Percentiles rank a stretch among this genome's conserved stretches.
Evolutionary conservation across 2,329 filamentous ascomycete genomes (phyloP).

Genomic region (Dendrostoma leiphaemia): DNA sequence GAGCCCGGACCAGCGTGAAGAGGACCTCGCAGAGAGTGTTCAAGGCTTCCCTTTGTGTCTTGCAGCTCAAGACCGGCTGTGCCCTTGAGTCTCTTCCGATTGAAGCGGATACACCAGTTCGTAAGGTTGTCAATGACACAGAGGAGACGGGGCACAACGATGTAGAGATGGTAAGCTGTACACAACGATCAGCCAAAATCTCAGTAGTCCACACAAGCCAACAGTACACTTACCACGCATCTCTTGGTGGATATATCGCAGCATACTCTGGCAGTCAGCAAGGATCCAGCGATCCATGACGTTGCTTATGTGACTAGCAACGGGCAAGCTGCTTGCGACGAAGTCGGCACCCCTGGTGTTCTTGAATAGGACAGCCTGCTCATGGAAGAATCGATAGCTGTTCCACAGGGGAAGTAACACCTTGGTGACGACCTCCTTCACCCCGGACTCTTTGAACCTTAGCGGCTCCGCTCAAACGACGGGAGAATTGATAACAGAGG

Average conservation of each 20-base stretch:
- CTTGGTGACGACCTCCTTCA: no score
- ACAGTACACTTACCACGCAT: conserved; percentile 73
- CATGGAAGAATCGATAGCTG: no score
- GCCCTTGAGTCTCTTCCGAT: conserved; percentile 85
- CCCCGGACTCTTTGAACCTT: no score
- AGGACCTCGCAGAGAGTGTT: conserved; percentile 93
- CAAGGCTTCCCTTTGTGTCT: conserved; percentile 84
- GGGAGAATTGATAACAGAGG: no score
- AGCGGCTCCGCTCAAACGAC: no score
- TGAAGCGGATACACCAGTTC: conserved; percentile 98
- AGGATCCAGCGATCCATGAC: conserved; percentile 97
- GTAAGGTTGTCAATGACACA: conserved; percentile 88
- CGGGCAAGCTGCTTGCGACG: not conserved
- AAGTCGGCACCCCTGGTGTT: not conserved
- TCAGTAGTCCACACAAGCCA: no score
- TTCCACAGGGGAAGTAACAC: no score
- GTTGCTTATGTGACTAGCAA: conserved; percentile 60
- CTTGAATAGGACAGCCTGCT: conserved; percentile 28
- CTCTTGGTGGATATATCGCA: conserved; percentile 89
- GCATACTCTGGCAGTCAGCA: conserved; percentile 83
- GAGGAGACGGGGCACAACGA: conserved; percentile 81
- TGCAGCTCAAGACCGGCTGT: conserved; percentile 78
- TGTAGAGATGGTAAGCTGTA: conserved; percentile 73
- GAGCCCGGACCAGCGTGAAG: conserved; percentile 79
- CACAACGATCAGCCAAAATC: conserved; percentile 11